phyloP scores from a whole-genome alignment of 192 early-diverging fungal genomes.

The Entomortierella lignicola region DNA sequence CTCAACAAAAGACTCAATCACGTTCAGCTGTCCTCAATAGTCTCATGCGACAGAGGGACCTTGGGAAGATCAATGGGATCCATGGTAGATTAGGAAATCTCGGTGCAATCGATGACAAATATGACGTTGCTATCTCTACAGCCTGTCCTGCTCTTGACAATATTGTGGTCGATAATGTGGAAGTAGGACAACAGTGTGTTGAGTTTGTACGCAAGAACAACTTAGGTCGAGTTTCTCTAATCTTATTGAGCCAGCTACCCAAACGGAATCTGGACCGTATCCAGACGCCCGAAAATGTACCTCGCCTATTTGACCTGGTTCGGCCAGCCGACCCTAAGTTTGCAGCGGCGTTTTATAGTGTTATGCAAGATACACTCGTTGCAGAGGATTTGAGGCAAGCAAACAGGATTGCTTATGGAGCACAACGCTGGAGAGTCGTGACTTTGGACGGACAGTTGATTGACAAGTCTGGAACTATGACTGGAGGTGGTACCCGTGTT shows the following conservation, averaged over 20 bases:
- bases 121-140: conserved; percentile 96
- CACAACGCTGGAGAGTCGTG: conserved; percentile 89
- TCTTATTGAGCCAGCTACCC: conserved; percentile 82
- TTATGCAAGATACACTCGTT: conserved; percentile 88
- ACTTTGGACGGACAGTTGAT: conserved; percentile 93
- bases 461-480: conserved; percentile 93
- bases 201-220: conserved; percentile 88
- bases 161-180: conserved; percentile 93
- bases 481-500: conserved; percentile 84
- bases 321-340: conserved; percentile 79
- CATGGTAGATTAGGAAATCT: conserved; percentile 92
- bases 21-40: conserved; percentile 76
- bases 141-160: conserved; percentile 85
- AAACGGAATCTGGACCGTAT: conserved; percentile 62
- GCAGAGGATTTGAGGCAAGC: conserved; percentile 86
- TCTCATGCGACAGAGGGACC: conserved; percentile 76
- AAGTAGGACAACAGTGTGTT: conserved; percentile 87
- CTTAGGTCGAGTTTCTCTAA: conserved; percentile 88
- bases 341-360: conserved; percentile 87
- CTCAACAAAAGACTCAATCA: conserved; percentile 71
- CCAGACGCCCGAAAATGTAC: conserved; percentile 80
- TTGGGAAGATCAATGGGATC: conserved; percentile 81
- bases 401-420: conserved; percentile 89
- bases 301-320: conserved; percentile 92
- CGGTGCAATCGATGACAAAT: conserved; percentile 93